phyloP scores from a whole-genome alignment of 768 basidiomycete genomes.

The Suillus sp. region DNA sequence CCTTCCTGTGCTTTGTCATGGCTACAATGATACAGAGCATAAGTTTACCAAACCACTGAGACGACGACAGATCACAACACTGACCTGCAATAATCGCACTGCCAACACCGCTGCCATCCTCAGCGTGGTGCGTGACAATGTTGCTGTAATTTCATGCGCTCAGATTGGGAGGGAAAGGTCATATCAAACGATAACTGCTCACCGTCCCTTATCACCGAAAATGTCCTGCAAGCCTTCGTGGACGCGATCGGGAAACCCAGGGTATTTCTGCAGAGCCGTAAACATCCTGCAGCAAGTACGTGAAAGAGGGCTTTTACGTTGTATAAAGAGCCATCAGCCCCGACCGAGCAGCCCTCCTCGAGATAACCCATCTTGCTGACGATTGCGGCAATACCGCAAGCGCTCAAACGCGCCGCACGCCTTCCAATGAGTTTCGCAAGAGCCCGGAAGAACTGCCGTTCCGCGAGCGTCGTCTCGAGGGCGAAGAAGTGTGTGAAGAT shows the following conservation, averaged over 20 bases:
- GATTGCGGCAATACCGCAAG: constrained; percentile 96
- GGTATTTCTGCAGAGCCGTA: constrained; percentile 80
- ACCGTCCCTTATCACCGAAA: constrained; percentile 95
- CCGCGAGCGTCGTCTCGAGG: constrained; percentile 92
- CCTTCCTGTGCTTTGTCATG: constrained; percentile 86
- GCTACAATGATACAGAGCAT: constrained; percentile 44
- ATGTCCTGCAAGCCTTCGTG: constrained; percentile 93
- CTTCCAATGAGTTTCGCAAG: constrained; percentile 88
- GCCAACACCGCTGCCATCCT: constrained; percentile 82
- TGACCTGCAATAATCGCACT: constrained; percentile 91
- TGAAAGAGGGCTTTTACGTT: constrained; percentile 57
- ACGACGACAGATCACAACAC: constrained; percentile 22
- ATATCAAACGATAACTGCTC: constrained; percentile 27
- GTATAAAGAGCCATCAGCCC: constrained; percentile 94
- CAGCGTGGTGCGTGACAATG: constrained; percentile 39
- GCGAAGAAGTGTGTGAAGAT: constrained; percentile 98
- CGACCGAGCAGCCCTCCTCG: constrained; percentile 87
- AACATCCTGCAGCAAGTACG: neutral
- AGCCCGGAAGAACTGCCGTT: constrained; percentile 96
- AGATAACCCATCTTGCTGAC: constrained; percentile 94
- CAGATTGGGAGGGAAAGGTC: constrained; percentile 37
- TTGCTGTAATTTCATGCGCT: constrained; percentile 68
- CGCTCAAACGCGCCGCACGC: constrained; percentile 86
- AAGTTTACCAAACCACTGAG: constrained; percentile 6
- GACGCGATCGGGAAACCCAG: constrained; percentile 89